Evolutionary conservation across 164 flowering plant genomes (phyloP), one percentile per base, ranked within the genome.

Genomic region (Vitis cinerea): DNA sequence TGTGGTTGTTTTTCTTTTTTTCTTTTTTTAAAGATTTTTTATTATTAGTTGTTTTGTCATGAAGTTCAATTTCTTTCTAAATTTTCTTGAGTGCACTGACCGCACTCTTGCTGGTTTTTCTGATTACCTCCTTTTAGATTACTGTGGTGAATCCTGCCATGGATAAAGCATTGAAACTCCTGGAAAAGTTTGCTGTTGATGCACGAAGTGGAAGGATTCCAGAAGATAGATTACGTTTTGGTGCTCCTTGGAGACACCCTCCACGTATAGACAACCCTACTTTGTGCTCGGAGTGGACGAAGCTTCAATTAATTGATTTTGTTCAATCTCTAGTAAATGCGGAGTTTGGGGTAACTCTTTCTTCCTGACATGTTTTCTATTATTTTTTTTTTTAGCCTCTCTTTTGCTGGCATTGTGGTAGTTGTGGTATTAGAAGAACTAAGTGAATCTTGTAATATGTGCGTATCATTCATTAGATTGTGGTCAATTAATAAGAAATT

Each of bases 161-260:
- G 98, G 95, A 90, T n/a, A 82, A 75, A 77, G 99, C 97, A 50
- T 63, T 87, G 69, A 68, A 30, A 61, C 69, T 82, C 60, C 48
- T 95, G 77, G 87, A 88, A 72, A 87, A 84, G 73, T 93, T 89
- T 83, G 93, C 88, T 50, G 67, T 70, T 71, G 97, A 91, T 81
- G 91, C 84, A 65, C 79, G 64, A 55, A 74, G 63, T 72, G 98
- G 97, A 76, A 87, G 69, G 63, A 82, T 95, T 63, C 69, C 90
- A 47, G 74, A 88, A 75, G 92, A 93, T 75, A 83, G 62, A 76
- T 83, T 95, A 72, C 82, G 88, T 3, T 93, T 93, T 86, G 99
- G 99, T 70, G 86, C 98, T 74, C 93, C 99, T 59, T 95, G 99
- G 99, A 88, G 99, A 75, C 98, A 90, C 83, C 99, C 97, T 72